Percentiles rank a stretch among this genome's conserved stretches.
phyloP scores from a whole-genome alignment of 192 early-diverging fungal genomes.

The Linnemannia schmuckeri region DNA sequence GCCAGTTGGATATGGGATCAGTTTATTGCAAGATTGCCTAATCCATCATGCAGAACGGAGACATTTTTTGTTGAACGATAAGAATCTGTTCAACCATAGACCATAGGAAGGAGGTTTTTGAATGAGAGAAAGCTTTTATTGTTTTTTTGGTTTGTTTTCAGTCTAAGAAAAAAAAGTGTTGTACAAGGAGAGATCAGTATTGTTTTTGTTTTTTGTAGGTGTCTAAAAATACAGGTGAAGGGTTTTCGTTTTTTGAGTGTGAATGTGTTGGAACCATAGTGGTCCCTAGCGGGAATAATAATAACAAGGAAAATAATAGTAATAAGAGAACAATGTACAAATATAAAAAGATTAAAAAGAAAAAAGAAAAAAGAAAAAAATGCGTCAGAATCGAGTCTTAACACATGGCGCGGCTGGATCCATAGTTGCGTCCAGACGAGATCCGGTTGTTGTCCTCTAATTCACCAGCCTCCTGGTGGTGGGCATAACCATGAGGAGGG shows the following conservation, averaged over 20 bases:
- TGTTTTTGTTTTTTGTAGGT: neutral
- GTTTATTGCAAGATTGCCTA: neutral
- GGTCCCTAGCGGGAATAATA: neutral
- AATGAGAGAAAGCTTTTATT: no score
- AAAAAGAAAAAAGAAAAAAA: neutral
- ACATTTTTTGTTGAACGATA: neutral
- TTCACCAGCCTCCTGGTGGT: slow-evolving; percentile 16
- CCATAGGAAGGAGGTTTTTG: no score
- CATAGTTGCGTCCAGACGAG: neutral
- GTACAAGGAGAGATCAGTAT: neutral
- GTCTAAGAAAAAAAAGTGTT: no score
- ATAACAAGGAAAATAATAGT: neutral
- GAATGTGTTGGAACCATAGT: neutral
- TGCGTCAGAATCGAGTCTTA: slow-evolving; percentile 6
- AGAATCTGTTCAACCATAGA: neutral
- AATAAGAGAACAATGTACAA: no score
- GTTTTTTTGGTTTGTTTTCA: no score
- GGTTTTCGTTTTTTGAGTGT: no score
- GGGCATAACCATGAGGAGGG: neutral
- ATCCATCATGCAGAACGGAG: slow-evolving; percentile 8
- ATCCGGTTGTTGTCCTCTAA: neutral
- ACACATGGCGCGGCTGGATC: slow-evolving; percentile 45
- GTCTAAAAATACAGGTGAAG: slow-evolving; percentile 10
- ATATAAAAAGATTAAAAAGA: slow-evolving; percentile 8
- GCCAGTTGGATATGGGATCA: neutral